These are phyloP conservation scores for Stellera chamaejasme DNA, from an alignment of 345 rosid species.

Conservation along the genomic window DNA sequence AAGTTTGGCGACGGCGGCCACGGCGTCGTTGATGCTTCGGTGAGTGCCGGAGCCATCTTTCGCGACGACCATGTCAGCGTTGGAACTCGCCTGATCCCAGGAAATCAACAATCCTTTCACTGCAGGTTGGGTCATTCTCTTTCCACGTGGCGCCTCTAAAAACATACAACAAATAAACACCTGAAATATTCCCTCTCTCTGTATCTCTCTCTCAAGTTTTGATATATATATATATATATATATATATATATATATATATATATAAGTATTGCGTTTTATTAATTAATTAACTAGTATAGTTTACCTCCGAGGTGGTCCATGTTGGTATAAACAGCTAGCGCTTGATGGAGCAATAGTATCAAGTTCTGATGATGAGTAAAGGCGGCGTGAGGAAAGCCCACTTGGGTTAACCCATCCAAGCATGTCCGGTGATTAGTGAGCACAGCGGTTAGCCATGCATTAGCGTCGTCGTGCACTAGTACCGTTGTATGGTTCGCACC, in stretches of 20 bases:
- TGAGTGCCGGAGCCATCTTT: slow-evolving; percentile 44
- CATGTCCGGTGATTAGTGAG: slow-evolving; percentile 49
- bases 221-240: no score
- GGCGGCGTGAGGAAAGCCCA: slow-evolving; percentile 14
- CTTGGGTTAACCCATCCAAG: slow-evolving; percentile 42
- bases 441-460: slow-evolving; percentile 52
- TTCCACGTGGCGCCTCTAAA: slow-evolving; percentile 7
- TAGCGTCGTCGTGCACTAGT: slow-evolving; percentile 29
- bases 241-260: no score
- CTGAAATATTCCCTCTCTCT: background rate
- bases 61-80: slow-evolving; percentile 37
- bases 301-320: background rate
- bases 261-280: slow-evolving; percentile 10
- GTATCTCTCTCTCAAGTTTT: background rate
- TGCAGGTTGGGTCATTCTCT: background rate
- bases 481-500: slow-evolving; percentile 16
- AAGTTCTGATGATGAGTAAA: slow-evolving; percentile 15
- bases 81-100: slow-evolving; percentile 32
- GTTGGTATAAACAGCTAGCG: slow-evolving; percentile 30
- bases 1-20: slow-evolving; percentile 32
- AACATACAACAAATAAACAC: background rate
- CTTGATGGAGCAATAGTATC: slow-evolving; percentile 29
- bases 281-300: background rate
- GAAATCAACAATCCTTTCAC: slow-evolving; percentile 35
- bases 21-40: slow-evolving; percentile 30